Evolutionary conservation across 2,329 filamentous ascomycete genomes (phyloP).

Genomic region (Aspergillus sp.): DNA sequence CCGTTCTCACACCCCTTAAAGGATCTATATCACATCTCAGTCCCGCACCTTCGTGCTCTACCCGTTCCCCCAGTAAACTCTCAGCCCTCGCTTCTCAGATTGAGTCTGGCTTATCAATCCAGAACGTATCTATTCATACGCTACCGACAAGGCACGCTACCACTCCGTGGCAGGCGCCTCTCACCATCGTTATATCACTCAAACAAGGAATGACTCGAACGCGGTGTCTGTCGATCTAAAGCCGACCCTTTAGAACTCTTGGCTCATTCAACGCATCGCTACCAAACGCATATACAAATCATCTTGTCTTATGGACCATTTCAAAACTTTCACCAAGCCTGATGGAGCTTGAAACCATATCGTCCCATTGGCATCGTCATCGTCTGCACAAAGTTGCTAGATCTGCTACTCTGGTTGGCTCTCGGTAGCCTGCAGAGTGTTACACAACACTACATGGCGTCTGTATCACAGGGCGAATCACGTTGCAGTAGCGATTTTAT

Average conservation of each 20-base stretch:
- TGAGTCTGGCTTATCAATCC: neutral
- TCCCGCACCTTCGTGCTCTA: neutral
- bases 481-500: neutral
- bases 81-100: neutral
- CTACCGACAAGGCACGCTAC: neutral
- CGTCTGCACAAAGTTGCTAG: slow-evolving; percentile 8
- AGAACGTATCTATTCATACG: neutral
- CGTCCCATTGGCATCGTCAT: slow-evolving; percentile 9
- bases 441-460: slow-evolving; percentile 1
- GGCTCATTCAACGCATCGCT: neutral
- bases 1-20: neutral
- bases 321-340: slow-evolving; percentile 3
- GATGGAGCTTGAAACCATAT: slow-evolving; percentile 16
- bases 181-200: neutral
- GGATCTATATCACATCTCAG: neutral
- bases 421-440: neutral
- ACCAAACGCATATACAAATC: too few species aligned
- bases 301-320: neutral
- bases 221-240: neutral
- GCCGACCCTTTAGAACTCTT: neutral
- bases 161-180: neutral
- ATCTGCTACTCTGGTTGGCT: slow-evolving; percentile 2
- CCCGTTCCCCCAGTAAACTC: neutral
- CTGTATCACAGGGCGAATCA: neutral
- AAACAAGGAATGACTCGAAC: neutral